These are phyloP conservation scores for Thyridium curvatum DNA, from an alignment of 2,329 filamentous ascomycete genomes.

Conservation along the genomic window DNA sequence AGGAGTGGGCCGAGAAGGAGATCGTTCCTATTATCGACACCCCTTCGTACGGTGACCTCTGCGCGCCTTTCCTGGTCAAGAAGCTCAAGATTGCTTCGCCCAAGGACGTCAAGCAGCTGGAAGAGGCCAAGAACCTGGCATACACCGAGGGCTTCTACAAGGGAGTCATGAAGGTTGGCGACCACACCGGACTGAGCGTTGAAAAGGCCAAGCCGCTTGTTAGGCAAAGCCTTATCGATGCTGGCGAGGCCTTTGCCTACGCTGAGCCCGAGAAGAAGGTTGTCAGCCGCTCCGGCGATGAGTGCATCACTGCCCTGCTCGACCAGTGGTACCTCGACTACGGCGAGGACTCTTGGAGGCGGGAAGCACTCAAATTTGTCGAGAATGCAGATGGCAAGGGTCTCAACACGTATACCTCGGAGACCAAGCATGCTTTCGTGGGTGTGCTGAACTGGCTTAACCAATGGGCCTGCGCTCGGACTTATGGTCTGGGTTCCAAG, in stretches of 20 bases:
- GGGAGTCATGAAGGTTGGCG: conserved; percentile 77
- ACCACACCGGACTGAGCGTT: conserved; percentile 82
- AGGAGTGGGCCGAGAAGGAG: conserved; percentile 91
- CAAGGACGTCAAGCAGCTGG: conserved; percentile 86
- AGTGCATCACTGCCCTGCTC: conserved; percentile 86
- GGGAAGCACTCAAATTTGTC: conserved; percentile 66
- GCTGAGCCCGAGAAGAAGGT: conserved; percentile 90
- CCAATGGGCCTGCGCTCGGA: conserved; percentile 90
- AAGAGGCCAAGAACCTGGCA: conserved; percentile 89
- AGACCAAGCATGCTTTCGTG: conserved; percentile 75
- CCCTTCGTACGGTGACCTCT: conserved; percentile 78
- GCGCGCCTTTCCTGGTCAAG: conserved; percentile 78
- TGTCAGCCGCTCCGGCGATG: conserved; percentile 81
- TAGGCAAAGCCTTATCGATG: conserved; percentile 67
- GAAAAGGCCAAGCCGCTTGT: conserved; percentile 80
- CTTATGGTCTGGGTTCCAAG: conserved; percentile 87
- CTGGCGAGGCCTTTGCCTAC: conserved; percentile 79
- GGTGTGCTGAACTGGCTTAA: conserved; percentile 87
- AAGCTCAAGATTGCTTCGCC: conserved; percentile 94
- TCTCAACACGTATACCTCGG: conserved; percentile 73
- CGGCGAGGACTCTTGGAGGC: conserved; percentile 82
- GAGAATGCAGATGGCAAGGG: conserved; percentile 58
- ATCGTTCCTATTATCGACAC: conserved; percentile 87
- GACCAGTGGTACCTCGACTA: conserved; percentile 99
- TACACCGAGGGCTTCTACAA: conserved; percentile 99